Base-by-base conservation (phyloP, 2,329 filamentous ascomycete genomes). In the Colletotrichum cereale region DNA sequence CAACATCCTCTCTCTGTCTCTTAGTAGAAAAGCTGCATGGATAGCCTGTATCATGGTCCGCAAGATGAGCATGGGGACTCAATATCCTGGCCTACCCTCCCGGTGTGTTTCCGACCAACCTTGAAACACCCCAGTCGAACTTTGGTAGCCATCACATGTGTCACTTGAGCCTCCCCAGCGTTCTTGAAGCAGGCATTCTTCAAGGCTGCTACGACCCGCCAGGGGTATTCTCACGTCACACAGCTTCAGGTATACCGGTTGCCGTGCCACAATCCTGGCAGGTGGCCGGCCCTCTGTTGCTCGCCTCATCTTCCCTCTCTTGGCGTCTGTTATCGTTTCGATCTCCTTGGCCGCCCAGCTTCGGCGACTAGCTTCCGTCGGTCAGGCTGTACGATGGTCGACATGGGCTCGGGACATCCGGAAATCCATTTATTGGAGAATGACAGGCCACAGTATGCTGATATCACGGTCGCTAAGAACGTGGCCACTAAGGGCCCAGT, bases 181-280 rank as follows among this genome's bases (percentile, higher is more conserved):
- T 56, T 55, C 24, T 38, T 60, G 26, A 44, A 67, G 61, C 26
- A 18, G 26, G 52, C 36, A 58, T 68, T 71, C 68, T 71, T 58
- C 65, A 62, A 63, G 52, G 57, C 52, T 58, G 65, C 34, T 56
- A 65, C 42, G 12, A 34, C 66, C 29, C 36, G 11, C 58, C 24
- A 52, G 50, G 40, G 48, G 48, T 36, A 24, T 55, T 36, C 38
- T 53, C 57, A 26, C 48, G 58, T 71, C 56, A 68, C 65, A 63
- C 64, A 58, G 64, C 50, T 47, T 52, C 42, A 42, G 58, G 10
- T 44, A 24, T 36, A 21, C 24, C 24, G 29, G 42, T 57, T 67
- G 48, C 42, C 26, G 55, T 56, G 56, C 34, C 42, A 14, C 14
- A 31, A 67, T 18, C 55, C 29, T 55, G n/a, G 26, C 24, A 26